Base-by-base conservation (phyloP, 164 flowering plant species). In the Tinospora cordifolia region DNA sequence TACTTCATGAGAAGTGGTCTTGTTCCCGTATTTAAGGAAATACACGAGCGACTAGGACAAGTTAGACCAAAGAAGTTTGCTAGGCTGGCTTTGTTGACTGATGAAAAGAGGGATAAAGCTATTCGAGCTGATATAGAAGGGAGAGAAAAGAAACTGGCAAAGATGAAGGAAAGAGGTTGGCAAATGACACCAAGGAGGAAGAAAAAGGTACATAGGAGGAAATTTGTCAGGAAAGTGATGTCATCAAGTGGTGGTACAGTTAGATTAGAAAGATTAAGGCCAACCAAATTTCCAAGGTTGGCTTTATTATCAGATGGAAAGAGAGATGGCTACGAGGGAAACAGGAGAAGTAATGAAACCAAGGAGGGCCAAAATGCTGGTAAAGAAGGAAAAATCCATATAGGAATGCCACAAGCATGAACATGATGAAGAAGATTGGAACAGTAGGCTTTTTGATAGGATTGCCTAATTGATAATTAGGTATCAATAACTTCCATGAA, bases 51-150 rank as follows among this genome's bases (percentile, higher is more conserved):
- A 67, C 85, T 95, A 19, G 99, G 98, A 62, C 71, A 71, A 14
- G 92, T 95, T 65, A 70, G 86, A 72, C 96, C 99, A 6, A 92
- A 87, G 82, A 90, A 86, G 70, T 95, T 95, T 79, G 81, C 97
- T 1, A 88, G 92, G 68, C 79, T 92, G 81, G 98, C 98, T 64
- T 77, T 92, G 72, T 76, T 95, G 65, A 73, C 94, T 1, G 89
- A 92, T 79, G 92, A 83, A 30, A 83, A 73, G 74, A 87, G 98
- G 75, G 94, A 84, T 0, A 85, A 76, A 74, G 92, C 72, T 46
- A 92, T 95, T 71, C 78, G 47, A 70, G 92, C 91, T 65, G 93
- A 92, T 69, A 86, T 92, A 51, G 82, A 86, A n/a, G 97, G 97
- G 21, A 75, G 87, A 62, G 79, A 78, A 77, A 83, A 89, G 72